These are phyloP conservation scores for Penicillium sp. DNA, from an alignment of 2,329 filamentous ascomycete genomes.

Conservation along the genomic window DNA sequence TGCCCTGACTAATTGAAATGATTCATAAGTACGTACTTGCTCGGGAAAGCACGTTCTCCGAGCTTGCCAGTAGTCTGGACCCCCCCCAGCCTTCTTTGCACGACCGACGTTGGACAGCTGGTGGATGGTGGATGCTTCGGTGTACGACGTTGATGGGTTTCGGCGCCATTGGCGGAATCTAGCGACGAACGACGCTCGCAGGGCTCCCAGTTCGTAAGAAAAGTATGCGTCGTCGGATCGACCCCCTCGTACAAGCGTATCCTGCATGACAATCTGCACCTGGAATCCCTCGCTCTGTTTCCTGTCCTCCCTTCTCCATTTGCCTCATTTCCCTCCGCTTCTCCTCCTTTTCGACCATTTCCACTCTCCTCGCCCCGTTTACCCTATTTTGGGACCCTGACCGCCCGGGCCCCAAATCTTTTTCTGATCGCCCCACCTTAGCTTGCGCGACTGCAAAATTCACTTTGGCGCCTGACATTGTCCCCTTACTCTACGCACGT, in stretches of 20 bases:
- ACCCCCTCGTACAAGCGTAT: too few species aligned
- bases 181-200: too few species aligned
- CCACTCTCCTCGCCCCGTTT: not conserved
- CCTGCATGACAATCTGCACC: too few species aligned
- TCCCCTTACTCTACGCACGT: not conserved
- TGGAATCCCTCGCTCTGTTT: not conserved
- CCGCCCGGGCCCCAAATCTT: constrained; percentile 21
- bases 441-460: constrained; percentile 36
- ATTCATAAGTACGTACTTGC: not conserved
- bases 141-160: too few species aligned
- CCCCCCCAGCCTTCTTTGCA: not conserved
- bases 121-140: too few species aligned
- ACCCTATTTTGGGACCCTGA: constrained; percentile 11
- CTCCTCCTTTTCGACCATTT: not conserved
- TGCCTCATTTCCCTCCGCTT: not conserved
- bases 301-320: not conserved
- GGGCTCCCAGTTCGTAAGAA: too few species aligned
- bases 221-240: too few species aligned
- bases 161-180: too few species aligned
- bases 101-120: too few species aligned
- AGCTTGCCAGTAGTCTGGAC: not conserved
- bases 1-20: not conserved
- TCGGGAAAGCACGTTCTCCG: not conserved
- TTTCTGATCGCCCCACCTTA: constrained; percentile 40
- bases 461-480: constrained; percentile 10